A percentile compares a stretch with the other conserved stretches of the same genome.
These are phyloP conservation scores for Fusarium pseudograminearum DNA, from an alignment of 2,329 filamentous ascomycete species.

Conservation along the genomic window DNA sequence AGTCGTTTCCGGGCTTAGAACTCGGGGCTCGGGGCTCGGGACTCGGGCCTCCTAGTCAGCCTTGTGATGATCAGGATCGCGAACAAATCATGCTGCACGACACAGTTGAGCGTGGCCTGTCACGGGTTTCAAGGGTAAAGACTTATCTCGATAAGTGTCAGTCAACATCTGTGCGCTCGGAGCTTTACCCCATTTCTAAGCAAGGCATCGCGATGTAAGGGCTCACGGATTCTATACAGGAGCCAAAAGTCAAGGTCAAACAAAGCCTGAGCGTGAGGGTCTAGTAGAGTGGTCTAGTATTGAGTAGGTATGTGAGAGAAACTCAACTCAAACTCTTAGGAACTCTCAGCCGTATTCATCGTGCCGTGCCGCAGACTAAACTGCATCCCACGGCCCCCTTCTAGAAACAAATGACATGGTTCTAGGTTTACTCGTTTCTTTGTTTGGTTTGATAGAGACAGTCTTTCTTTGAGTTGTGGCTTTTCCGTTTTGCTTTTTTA, in stretches of 20 bases:
- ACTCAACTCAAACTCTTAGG: background rate
- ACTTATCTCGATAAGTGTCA: background rate
- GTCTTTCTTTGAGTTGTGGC: constrained; percentile 29
- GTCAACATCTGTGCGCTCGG: constrained; percentile 19
- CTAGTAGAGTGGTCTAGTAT: background rate
- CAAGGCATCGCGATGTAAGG: background rate
- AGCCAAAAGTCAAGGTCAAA: background rate
- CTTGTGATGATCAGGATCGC: background rate
- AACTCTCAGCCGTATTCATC: constrained; percentile 22
- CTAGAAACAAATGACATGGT: constrained; percentile 29
- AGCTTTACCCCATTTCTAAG: constrained; percentile 16
- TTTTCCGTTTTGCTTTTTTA: background rate
- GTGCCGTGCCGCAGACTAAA: constrained; percentile 14
- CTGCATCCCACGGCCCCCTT: background rate
- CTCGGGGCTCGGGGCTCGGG: too few relatives aligned
- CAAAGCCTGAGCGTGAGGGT: background rate
- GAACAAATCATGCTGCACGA: background rate
- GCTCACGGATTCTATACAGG: background rate
- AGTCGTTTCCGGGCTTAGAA: background rate
- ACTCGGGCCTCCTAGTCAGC: background rate
- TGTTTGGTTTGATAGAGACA: background rate
- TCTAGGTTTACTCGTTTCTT: constrained; percentile 4
- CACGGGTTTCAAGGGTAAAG: background rate
- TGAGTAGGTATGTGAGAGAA: background rate
- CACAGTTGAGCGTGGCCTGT: background rate